Conservation (phyloP, 2,329 filamentous ascomycete genomes). For the Aureobasidium sp. region DNA sequence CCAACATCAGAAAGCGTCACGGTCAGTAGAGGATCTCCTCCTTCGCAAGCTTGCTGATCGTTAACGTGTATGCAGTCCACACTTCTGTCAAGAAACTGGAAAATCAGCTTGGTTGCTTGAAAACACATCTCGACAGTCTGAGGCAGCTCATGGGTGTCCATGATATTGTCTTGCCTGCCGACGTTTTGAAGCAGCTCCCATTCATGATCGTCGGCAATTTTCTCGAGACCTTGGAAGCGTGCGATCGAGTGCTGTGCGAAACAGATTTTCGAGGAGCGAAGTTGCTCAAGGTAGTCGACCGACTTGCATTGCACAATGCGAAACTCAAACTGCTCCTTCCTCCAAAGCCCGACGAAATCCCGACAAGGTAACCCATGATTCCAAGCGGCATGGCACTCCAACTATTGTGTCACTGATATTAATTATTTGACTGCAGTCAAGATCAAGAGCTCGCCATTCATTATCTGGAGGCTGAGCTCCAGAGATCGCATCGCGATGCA, state of each 20-base stretch:
- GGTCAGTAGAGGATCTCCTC: neutral
- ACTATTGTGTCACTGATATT: neutral
- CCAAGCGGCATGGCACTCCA: neutral
- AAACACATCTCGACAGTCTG: neutral
- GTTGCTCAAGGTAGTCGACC: neutral
- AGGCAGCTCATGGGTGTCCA: no score
- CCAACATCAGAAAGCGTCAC: neutral
- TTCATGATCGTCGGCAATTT: no score
- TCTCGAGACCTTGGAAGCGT: neutral
- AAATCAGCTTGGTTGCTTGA: neutral
- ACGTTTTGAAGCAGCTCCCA: no score
- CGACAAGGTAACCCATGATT: neutral
- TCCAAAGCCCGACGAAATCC: neutral
- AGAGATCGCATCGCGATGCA: neutral
- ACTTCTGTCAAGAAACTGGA: neutral
- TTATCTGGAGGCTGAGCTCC: neutral
- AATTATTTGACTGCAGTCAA: no score
- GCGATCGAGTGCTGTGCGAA: neutral
- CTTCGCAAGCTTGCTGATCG: neutral
- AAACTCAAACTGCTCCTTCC: neutral
- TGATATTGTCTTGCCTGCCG: no score
- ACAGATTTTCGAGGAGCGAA: neutral
- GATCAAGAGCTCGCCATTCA: neutral
- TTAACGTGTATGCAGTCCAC: neutral
- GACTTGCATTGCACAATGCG: neutral